These are phyloP conservation scores for Fusarium denticulatum DNA, from an alignment of 2,329 filamentous ascomycete species.

Conservation along the genomic window DNA sequence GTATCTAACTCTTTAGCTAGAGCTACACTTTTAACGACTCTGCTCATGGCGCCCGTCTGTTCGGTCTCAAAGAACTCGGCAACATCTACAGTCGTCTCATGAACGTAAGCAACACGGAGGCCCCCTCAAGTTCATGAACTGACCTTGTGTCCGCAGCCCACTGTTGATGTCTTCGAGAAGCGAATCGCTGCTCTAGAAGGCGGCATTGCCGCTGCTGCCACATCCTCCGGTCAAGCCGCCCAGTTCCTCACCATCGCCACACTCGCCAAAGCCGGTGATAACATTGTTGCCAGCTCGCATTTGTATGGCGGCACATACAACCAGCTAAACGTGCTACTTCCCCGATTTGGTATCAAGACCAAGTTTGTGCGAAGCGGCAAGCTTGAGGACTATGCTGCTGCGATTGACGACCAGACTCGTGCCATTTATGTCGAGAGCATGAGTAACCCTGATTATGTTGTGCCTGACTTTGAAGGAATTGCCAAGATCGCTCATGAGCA, in stretches of 20 bases:
- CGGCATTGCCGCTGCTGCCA: slow-evolving; percentile 84
- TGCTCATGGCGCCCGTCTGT: slow-evolving; percentile 92
- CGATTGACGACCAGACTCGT: slow-evolving; percentile 94
- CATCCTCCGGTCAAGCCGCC: slow-evolving; percentile 87
- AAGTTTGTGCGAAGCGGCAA: slow-evolving; percentile 89
- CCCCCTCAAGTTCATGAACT: background rate
- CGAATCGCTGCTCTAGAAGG: slow-evolving; percentile 93
- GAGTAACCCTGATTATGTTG: slow-evolving; percentile 91
- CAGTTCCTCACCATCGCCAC: slow-evolving; percentile 90
- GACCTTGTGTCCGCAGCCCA: slow-evolving; percentile 66
- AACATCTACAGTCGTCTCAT: slow-evolving; percentile 98
- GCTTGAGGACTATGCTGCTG: slow-evolving; percentile 78
- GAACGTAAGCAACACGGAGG: slow-evolving; percentile 70
- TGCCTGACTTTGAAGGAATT: slow-evolving; percentile 90
- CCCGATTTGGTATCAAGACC: slow-evolving; percentile 83
- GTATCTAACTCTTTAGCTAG: slow-evolving; percentile 52
- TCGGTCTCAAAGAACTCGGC: slow-evolving; percentile 95
- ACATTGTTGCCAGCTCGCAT: slow-evolving; percentile 90
- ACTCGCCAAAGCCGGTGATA: slow-evolving; percentile 86
- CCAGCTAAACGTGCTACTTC: slow-evolving; percentile 91
- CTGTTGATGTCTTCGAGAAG: slow-evolving; percentile 96
- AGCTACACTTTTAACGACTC: slow-evolving; percentile 96
- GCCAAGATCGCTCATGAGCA: slow-evolving; percentile 79
- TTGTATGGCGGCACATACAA: slow-evolving; percentile 97
- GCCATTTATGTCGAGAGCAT: slow-evolving; percentile 92